Base-by-base conservation (phyloP, 306 rosid genomes). In the Prunus kanzakura region DNA sequence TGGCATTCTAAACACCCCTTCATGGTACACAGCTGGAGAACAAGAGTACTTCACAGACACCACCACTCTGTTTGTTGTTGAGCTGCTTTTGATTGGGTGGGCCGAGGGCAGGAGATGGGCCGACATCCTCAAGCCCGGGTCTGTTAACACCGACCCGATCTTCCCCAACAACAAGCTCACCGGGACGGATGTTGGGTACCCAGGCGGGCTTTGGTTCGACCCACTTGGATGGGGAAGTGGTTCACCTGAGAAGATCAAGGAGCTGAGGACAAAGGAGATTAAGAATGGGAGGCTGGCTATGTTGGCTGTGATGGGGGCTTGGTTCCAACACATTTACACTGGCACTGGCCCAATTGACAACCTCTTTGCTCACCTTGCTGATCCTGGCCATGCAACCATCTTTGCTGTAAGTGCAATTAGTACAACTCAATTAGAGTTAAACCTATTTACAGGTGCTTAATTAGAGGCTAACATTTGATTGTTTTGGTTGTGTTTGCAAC, bases 141-240 rank as follows among this genome's bases (percentile, higher is more conserved):
- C 78, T 3, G 95, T 90, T 66, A 90, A 90, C 87, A 90, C 95
- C 0, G 95, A 90, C 71, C 95, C 95, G 0, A 90, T 90, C 74
- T 90, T 90, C 87, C 92, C 95, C 62, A 90, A 88, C 90, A 88
- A 90, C 90, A 90, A 90, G 87, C 92, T 90, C 60, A 90, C 95
- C 0, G 95, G 95, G 23, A 88, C 92, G 0, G 95, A 90, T 29
- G 95, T 90, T 3, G 95, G 95, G 8, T 90, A 90, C 82, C 95
- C 95, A 0, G 95, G 92, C 0, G 95, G 95, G 27, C 85, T 88
- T 11, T 90, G 95, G 95, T 90, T 90, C 13, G 95, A 90, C 71
- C 95, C 95, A 3, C 82, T 90, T 16, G 92, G 92, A 1, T 90
- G 92, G 92, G 95, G 95, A 47, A 70, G 69, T n/a, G 95, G 95